Evolutionary conservation across 768 basidiomycete species (phyloP).

Genomic region (Serpula lacrymans): DNA sequence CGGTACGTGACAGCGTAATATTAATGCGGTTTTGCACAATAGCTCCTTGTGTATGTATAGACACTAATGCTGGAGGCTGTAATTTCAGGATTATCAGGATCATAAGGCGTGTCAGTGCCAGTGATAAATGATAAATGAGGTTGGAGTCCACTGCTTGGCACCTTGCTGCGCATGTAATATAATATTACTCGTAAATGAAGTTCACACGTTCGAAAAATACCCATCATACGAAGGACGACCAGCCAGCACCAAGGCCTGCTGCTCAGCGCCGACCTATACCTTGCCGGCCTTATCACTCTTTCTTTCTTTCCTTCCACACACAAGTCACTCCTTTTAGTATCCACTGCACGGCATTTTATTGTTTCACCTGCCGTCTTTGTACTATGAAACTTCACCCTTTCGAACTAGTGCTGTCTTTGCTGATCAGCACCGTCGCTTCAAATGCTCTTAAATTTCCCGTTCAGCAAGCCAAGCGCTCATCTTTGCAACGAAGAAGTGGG

Average conservation of each 20-base stretch:
- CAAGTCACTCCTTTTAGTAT: background rate
- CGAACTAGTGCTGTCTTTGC: constrained; percentile 37
- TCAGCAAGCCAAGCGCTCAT: constrained; percentile 38
- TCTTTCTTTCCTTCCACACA: constrained; percentile 3
- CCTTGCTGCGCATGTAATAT: too few relatives aligned
- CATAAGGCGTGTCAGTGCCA: too few relatives aligned
- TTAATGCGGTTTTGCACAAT: too few relatives aligned
- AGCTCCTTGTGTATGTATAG: too few relatives aligned
- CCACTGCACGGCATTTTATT: constrained; percentile 9
- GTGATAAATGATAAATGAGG: too few relatives aligned
- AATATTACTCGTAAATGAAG: too few relatives aligned
- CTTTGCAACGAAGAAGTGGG: constrained; percentile 36
- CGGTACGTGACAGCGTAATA: too few relatives aligned
- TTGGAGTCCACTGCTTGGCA: too few relatives aligned
- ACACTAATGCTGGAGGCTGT: too few relatives aligned
- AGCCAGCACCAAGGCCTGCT: background rate
- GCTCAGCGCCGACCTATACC: background rate
- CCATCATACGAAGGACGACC: too few relatives aligned
- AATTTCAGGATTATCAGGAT: too few relatives aligned
- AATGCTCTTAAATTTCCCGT: constrained; percentile 47
- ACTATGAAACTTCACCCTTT: constrained; percentile 40
- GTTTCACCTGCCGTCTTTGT: constrained; percentile 10
- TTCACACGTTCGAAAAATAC: too few relatives aligned
- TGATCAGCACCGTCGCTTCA: constrained; percentile 34
- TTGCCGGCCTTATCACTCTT: background rate